Evolutionary conservation across 208 protist species (phyloP).

Genomic region (Trypanosoma vivax): DNA sequence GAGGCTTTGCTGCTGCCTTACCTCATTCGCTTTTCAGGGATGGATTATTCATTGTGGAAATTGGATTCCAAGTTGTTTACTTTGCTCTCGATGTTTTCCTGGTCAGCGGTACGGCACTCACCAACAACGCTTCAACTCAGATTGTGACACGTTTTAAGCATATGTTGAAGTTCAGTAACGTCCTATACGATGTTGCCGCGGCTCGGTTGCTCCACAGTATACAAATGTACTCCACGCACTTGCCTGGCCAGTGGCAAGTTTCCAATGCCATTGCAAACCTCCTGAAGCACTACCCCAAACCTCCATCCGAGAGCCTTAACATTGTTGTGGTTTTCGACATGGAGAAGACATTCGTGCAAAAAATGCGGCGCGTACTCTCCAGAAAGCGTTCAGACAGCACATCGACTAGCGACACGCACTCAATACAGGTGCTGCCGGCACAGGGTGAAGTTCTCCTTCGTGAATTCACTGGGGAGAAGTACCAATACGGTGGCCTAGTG

Average conservation of each 20-base stretch:
- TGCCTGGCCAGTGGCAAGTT: slow-evolving; percentile 35
- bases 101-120: slow-evolving; percentile 50
- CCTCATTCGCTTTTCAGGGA: slow-evolving; percentile 32
- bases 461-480: slow-evolving; percentile 26
- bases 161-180: slow-evolving; percentile 59
- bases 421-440: slow-evolving; percentile 19
- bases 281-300: slow-evolving; percentile 68
- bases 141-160: slow-evolving; percentile 69
- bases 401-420: neutral
- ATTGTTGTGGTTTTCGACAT: slow-evolving; percentile 52
- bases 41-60: slow-evolving; percentile 75
- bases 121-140: slow-evolving; percentile 39
- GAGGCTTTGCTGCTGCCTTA: slow-evolving; percentile 8
- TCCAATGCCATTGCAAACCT: slow-evolving; percentile 54
- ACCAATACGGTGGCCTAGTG: slow-evolving; percentile 64
- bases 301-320: slow-evolving; percentile 47
- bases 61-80: slow-evolving; percentile 83
- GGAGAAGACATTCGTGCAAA: slow-evolving; percentile 50
- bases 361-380: slow-evolving; percentile 33
- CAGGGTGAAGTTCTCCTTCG: slow-evolving; percentile 16
- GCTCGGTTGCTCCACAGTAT: slow-evolving; percentile 23
- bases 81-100: slow-evolving; percentile 86
- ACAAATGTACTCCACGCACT: slow-evolving; percentile 29
- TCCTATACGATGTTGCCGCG: slow-evolving; percentile 76
- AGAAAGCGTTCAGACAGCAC: slow-evolving; percentile 3